phyloP scores from a whole-genome alignment of 306 rosid species.

The Quercus mongolica region DNA sequence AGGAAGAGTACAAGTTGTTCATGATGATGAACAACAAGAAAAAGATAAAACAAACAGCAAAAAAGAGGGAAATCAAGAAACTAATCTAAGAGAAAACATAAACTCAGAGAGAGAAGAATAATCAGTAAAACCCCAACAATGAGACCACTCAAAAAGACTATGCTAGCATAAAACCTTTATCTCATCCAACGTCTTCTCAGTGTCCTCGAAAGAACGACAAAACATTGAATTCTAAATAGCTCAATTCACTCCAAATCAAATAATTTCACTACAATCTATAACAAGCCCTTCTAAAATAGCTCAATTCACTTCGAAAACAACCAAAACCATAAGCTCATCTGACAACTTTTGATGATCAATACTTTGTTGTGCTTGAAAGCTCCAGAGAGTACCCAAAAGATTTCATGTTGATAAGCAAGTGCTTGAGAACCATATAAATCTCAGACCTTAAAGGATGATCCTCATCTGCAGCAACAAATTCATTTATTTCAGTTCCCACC shows the following conservation, averaged over 20 bases:
- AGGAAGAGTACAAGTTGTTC: too few relatives aligned
- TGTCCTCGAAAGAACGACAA: too few relatives aligned
- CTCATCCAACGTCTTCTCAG: too few relatives aligned
- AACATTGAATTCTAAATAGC: not conserved
- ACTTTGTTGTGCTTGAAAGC: not conserved
- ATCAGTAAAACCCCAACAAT: too few relatives aligned
- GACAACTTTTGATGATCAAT: not conserved
- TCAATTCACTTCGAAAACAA: not conserved
- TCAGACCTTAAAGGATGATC: not conserved
- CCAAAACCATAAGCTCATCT: not conserved
- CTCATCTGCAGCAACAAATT: slow-evolving; percentile 9
- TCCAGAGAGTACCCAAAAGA: not conserved
- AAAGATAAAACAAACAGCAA: too few relatives aligned
- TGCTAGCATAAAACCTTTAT: too few relatives aligned
- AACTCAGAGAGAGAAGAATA: too few relatives aligned
- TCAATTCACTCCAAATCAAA: not conserved
- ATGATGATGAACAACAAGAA: too few relatives aligned
- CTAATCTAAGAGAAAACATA: too few relatives aligned
- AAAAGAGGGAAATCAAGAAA: too few relatives aligned
- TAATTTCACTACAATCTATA: too few relatives aligned
- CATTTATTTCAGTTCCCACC: not conserved
- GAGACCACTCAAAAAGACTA: too few relatives aligned
- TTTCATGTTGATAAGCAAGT: slow-evolving; percentile 1
- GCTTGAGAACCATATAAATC: not conserved
- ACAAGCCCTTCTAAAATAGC: not conserved